These are phyloP conservation scores for Malassezia furfur DNA, from an alignment of 1,284 basidiomycete species.

Conservation along the genomic window DNA sequence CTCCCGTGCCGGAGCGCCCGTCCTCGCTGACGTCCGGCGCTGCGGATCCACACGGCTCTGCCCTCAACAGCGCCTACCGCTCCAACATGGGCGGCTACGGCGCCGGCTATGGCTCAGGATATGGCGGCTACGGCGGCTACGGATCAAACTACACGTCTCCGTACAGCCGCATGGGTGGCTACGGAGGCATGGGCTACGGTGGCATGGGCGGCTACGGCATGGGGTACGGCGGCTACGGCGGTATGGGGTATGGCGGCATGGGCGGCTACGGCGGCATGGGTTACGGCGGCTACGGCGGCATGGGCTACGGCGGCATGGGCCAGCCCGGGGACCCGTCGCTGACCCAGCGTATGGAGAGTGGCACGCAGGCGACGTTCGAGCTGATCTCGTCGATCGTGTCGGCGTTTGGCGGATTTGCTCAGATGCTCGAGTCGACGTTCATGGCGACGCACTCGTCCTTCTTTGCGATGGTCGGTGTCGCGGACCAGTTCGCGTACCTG, in stretches of 20 bases:
- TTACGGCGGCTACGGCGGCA: conserved; percentile 28
- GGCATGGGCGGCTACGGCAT: conserved; percentile 30
- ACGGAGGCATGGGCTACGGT: conserved; percentile 41
- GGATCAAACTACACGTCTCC: conserved; percentile 34
- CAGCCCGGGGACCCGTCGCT: conserved; percentile 53
- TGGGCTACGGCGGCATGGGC: conserved; percentile 26
- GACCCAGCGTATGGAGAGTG: conserved; percentile 75
- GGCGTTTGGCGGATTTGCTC: conserved; percentile 88
- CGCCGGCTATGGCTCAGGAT: background rate
- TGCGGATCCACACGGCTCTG: background rate
- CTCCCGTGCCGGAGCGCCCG: conserved; percentile 42
- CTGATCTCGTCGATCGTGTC: conserved; percentile 90
- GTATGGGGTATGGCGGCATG: conserved; percentile 30
- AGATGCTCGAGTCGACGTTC: conserved; percentile 96
- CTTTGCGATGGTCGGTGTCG: conserved; percentile 96
- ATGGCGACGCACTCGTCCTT: conserved; percentile 97
- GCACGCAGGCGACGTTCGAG: conserved; percentile 83
- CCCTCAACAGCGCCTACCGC: background rate
- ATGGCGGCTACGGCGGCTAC: conserved; percentile 18
- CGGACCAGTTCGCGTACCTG: conserved; percentile 85
- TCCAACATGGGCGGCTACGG: background rate
- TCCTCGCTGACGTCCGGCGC: conserved; percentile 20
- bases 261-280: conserved; percentile 36
- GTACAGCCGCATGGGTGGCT: conserved; percentile 25
- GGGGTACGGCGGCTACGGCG: background rate